A percentile compares a stretch with the other conserved stretches of the same genome.
Conservation (phyloP, 768 basidiomycete species). For the Kwoniella dejecticola region DNA sequence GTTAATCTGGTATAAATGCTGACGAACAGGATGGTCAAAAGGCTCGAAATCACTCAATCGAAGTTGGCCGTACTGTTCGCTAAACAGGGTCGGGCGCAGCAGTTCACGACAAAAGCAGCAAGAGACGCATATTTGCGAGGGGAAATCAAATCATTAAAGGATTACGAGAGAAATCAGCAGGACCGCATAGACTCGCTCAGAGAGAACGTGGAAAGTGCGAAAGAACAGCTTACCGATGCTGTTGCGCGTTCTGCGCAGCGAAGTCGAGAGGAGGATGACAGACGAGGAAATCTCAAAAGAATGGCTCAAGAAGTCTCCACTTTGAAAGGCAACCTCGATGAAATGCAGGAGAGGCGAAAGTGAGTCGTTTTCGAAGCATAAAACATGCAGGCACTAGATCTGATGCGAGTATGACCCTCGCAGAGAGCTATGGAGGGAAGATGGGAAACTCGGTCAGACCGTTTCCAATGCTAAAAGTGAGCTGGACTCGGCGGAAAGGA, state of each 20-base stretch:
- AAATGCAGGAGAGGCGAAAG: slow-evolving; percentile 77
- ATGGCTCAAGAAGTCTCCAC: slow-evolving; percentile 59
- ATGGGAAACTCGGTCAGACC: slow-evolving; percentile 78
- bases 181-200: slow-evolving; percentile 63
- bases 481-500: slow-evolving; percentile 75
- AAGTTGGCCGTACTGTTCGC: slow-evolving; percentile 74
- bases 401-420: no score
- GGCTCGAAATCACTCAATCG: slow-evolving; percentile 73
- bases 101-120: slow-evolving; percentile 78
- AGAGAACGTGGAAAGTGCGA: slow-evolving; percentile 43
- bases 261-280: slow-evolving; percentile 62
- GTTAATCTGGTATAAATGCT: background rate
- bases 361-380: slow-evolving; percentile 50
- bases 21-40: slow-evolving; percentile 31
- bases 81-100: slow-evolving; percentile 84
- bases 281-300: slow-evolving; percentile 63
- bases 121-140: slow-evolving; percentile 78
- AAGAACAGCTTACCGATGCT: slow-evolving; percentile 59
- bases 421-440: slow-evolving; percentile 87
- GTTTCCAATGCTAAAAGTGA: slow-evolving; percentile 77
- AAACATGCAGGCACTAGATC: no score
- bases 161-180: slow-evolving; percentile 63
- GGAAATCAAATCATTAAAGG: slow-evolving; percentile 73
- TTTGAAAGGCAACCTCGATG: slow-evolving; percentile 70
- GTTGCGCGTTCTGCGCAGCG: slow-evolving; percentile 60